These are phyloP conservation scores for Aspergillus novoparasiticus DNA, from an alignment of 2,329 filamentous ascomycete species.

Conservation along the genomic window DNA sequence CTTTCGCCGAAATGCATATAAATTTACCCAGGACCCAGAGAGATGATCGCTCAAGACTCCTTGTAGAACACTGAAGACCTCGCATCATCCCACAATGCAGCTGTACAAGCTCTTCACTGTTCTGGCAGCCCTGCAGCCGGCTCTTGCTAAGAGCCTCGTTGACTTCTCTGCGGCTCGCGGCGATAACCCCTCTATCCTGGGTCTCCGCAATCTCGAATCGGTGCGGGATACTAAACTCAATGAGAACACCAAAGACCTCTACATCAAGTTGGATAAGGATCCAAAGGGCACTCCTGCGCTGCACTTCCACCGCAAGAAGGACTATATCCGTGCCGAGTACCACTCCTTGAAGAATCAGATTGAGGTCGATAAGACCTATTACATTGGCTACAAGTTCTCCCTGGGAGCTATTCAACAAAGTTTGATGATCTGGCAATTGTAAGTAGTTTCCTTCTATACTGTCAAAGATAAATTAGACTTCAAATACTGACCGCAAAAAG, in stretches of 20 bases:
- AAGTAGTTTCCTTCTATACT: neutral
- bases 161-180: slow-evolving; percentile 14
- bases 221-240: slow-evolving; percentile 2
- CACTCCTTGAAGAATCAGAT: slow-evolving; percentile 13
- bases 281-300: slow-evolving; percentile 14
- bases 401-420: slow-evolving; percentile 14
- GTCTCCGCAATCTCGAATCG: slow-evolving; percentile 16
- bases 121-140: neutral
- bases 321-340: slow-evolving; percentile 20
- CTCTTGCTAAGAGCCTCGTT: slow-evolving; percentile 2
- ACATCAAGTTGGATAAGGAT: slow-evolving; percentile 20
- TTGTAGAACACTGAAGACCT: neutral
- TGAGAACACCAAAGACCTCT: slow-evolving; percentile 15
- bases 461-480: neutral
- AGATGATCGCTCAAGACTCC: neutral
- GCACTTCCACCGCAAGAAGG: slow-evolving; percentile 18
- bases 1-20: neutral
- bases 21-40: neutral
- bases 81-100: neutral
- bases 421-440: slow-evolving; percentile 20
- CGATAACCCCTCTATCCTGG: slow-evolving; percentile 14
- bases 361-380: slow-evolving; percentile 13
- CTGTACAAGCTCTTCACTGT: neutral
- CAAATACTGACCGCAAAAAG: neutral
- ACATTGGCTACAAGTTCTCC: slow-evolving; percentile 16